These are phyloP conservation scores for Brassica carinata DNA, from an alignment of 345 rosid species.

Conservation along the genomic window DNA sequence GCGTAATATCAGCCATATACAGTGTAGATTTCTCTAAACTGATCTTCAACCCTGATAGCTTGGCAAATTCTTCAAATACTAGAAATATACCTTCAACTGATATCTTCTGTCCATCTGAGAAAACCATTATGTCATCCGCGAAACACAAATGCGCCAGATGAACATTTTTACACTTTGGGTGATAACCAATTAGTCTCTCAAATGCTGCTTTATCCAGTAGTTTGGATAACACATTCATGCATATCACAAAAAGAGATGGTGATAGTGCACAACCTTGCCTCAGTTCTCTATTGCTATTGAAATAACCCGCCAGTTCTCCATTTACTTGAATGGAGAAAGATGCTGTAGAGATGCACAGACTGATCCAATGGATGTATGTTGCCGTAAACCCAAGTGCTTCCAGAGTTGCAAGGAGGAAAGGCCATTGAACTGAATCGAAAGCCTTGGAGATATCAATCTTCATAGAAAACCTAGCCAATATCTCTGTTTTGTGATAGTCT, in stretches of 20 bases:
- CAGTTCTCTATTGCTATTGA: neutral
- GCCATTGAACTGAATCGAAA: neutral
- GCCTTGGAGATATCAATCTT: neutral
- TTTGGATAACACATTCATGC: neutral
- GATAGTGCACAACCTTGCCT: neutral
- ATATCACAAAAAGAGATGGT: neutral
- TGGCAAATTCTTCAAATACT: too few species aligned
- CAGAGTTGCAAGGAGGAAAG: neutral
- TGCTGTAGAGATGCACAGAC: too few species aligned
- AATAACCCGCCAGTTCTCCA: neutral
- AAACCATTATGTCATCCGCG: neutral
- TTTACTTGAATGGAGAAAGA: neutral
- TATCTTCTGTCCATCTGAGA: too few species aligned
- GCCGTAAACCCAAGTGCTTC: neutral
- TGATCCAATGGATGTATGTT: neutral
- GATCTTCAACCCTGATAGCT: too few species aligned
- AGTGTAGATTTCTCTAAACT: too few species aligned
- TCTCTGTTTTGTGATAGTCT: neutral
- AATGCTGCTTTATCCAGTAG: neutral
- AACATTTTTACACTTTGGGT: neutral
- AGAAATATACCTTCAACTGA: too few species aligned
- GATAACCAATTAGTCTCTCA: neutral
- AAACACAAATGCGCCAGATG: neutral
- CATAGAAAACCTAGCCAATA: too few species aligned
- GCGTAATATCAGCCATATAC: too few species aligned